Evolutionary conservation across 768 basidiomycete genomes (phyloP), one percentile per base, ranked within the genome.

Genomic region (Tricholoma flavovirens): DNA sequence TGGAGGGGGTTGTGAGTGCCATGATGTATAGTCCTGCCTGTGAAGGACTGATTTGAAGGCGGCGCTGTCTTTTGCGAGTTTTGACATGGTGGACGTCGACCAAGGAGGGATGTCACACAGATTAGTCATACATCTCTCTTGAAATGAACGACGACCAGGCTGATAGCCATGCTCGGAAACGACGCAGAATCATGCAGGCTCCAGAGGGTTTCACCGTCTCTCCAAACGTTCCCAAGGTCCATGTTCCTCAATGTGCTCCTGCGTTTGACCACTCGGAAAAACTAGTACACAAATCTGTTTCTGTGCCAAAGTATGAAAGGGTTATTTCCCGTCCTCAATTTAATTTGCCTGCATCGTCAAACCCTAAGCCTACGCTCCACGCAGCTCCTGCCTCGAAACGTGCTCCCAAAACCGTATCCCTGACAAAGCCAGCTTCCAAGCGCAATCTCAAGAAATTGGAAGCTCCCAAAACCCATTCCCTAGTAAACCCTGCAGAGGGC

Each of bases 11-110:
- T 86, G 81, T 0, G 86, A 84, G 62, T 90, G 88, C 88, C 88
- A 90, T 59, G 89, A 88, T 0, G 80, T 71, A 57, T 79, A 86
- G 65, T 89, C 83, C 67, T 87, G 86, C 54, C 83, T 71, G 12
- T 84, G 77, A 24, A 90, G 71, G 10, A 77, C 73, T 9, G 74
- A 76, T 67, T 87, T 88, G 78, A 90, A 90, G 36, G 83, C 74
- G 54, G 87, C 84, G 49, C 81, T 76, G 59, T 90, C 89, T 69
- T 83, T 77, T n/a, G 80, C 78, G 36, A 90, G 80, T 57, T 76
- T 77, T 22, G 86, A 83, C 87, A 88, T 89, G 70, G 61, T 64
- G 64, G 68, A 56, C n/a, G 45, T 42, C 5, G n/a, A 7, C 38
- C 15, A 9, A 17, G 24, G 15, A 17, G n/a, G n/a, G 38, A 14